Evolutionary conservation across 495 filamentous ascomycete genomes (phyloP).

Genomic region (Penicillium fimorum): DNA sequence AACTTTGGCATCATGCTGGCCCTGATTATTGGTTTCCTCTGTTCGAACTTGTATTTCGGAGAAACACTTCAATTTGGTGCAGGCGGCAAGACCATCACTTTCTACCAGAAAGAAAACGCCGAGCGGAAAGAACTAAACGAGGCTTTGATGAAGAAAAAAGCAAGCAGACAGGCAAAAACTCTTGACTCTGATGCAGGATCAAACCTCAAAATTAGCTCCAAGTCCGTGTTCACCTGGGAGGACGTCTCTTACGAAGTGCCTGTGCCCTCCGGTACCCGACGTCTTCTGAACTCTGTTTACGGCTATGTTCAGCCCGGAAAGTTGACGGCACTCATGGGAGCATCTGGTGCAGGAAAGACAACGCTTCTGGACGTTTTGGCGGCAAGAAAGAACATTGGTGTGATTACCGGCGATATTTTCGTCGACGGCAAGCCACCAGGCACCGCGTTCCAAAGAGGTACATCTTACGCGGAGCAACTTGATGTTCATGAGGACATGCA

Average conservation of each 20-base stretch:
- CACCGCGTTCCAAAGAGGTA: slow-evolving; percentile 74
- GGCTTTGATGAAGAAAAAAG: slow-evolving; percentile 56
- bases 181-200: slow-evolving; percentile 47
- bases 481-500: slow-evolving; percentile 76
- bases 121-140: slow-evolving; percentile 70
- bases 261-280: slow-evolving; percentile 63
- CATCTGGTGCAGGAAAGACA: slow-evolving; percentile 84
- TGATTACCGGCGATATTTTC: slow-evolving; percentile 69
- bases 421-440: slow-evolving; percentile 68
- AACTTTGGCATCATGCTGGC: slow-evolving; percentile 74
- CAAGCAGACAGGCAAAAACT: slow-evolving; percentile 50
- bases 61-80: slow-evolving; percentile 75
- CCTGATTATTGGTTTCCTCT: slow-evolving; percentile 66
- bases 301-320: slow-evolving; percentile 79
- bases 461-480: slow-evolving; percentile 78
- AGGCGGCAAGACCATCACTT: slow-evolving; percentile 74
- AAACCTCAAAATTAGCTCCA: slow-evolving; percentile 64
- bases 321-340: slow-evolving; percentile 81
- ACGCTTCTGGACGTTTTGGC: slow-evolving; percentile 79
- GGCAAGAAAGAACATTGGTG: slow-evolving; percentile 72
- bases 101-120: slow-evolving; percentile 67
- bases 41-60: slow-evolving; percentile 67
- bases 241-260: slow-evolving; percentile 64
- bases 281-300: slow-evolving; percentile 67
- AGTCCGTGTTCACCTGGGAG: slow-evolving; percentile 53